Percentiles rank a stretch among this genome's conserved stretches.
Conservation (phyloP, 805 yeast genomes). For the Candida railenensis region DNA sequence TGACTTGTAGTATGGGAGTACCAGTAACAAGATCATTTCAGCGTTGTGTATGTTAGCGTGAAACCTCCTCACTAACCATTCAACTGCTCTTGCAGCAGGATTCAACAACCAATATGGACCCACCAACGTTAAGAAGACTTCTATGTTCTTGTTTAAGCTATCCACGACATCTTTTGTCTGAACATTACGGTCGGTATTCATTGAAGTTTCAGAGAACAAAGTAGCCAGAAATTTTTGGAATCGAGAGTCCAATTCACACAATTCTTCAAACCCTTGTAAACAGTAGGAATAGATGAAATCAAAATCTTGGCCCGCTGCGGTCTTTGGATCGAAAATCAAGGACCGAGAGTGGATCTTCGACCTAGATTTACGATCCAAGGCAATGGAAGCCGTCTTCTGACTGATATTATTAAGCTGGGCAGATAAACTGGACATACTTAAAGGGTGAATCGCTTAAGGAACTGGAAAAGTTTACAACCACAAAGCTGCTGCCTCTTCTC, state of each 20-base stretch:
- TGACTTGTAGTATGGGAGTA: slow-evolving; percentile 76
- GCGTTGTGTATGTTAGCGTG: slow-evolving; percentile 79
- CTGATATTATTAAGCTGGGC: slow-evolving; percentile 77
- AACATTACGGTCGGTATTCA: slow-evolving; percentile 76
- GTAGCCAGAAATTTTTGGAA: slow-evolving; percentile 69
- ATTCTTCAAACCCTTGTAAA: slow-evolving; percentile 71
- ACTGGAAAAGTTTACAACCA: not conserved
- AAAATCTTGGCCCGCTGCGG: slow-evolving; percentile 93
- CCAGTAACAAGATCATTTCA: slow-evolving; percentile 67
- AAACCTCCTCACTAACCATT: slow-evolving; percentile 93
- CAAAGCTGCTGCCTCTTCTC: too few species aligned
- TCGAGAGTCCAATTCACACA: slow-evolving; percentile 70
- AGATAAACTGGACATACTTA: slow-evolving; percentile 59
- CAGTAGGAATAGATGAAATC: slow-evolving; percentile 75
- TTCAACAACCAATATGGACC: slow-evolving; percentile 76
- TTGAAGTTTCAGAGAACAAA: slow-evolving; percentile 79
- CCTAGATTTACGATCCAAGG: slow-evolving; percentile 81
- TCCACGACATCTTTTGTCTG: slow-evolving; percentile 75
- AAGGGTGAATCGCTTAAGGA: not conserved
- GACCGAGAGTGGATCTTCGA: slow-evolving; percentile 88
- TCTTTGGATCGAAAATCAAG: slow-evolving; percentile 77
- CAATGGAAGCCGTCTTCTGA: slow-evolving; percentile 63
- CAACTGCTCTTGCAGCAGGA: slow-evolving; percentile 79
- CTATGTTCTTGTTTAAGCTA: slow-evolving; percentile 72
- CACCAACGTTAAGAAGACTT: slow-evolving; percentile 67